A percentile compares a stretch with the other conserved stretches of the same genome.
phyloP scores from a whole-genome alignment of 1,284 basidiomycete species.

The Rhodotorula glutinis region DNA sequence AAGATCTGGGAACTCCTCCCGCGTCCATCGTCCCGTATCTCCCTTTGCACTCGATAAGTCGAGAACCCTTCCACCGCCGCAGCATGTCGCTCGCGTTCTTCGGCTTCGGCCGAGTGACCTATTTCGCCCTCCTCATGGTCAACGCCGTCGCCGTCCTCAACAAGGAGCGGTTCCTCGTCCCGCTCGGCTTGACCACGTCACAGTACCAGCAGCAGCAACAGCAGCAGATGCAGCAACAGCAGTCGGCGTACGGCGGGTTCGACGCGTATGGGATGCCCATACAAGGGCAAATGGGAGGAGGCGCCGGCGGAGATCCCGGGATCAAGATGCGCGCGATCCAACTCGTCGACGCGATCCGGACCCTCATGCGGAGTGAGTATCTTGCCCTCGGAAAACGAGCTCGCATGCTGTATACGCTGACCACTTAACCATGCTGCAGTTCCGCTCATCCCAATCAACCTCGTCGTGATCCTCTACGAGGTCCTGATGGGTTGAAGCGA shows the following conservation, averaged over 20 bases:
- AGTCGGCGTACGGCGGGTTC: slow-evolving; percentile 6
- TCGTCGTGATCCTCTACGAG: slow-evolving; percentile 37
- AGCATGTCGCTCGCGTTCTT: slow-evolving; percentile 20
- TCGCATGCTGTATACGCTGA: too few relatives aligned
- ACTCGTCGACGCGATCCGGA: slow-evolving; percentile 37
- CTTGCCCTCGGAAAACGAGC: too few relatives aligned
- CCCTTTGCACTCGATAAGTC: too few relatives aligned
- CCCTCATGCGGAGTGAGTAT: slow-evolving; percentile 37
- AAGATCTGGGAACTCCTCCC: too few relatives aligned
- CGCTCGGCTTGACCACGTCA: slow-evolving; percentile 31
- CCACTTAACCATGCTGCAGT: slow-evolving; percentile 9
- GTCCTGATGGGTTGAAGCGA: slow-evolving; percentile 34
- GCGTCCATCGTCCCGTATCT: too few relatives aligned
- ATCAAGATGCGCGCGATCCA: slow-evolving; percentile 32
- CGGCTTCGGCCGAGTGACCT: slow-evolving; percentile 34
- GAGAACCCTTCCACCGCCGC: neutral
- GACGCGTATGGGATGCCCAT: slow-evolving; percentile 30
- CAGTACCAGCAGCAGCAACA: slow-evolving; percentile 19
- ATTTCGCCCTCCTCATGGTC: slow-evolving; percentile 37
- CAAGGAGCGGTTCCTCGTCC: slow-evolving; percentile 40
- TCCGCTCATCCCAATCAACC: slow-evolving; percentile 39
- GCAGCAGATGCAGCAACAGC: slow-evolving; percentile 7
- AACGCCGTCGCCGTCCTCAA: slow-evolving; percentile 38
- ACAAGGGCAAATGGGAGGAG: neutral
- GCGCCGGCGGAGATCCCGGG: slow-evolving; percentile 7